Evolutionary conservation across 192 early-diverging fungal species (phyloP), one percentile per base, ranked within the genome.

Genomic region (Entophlyctis helioformis): DNA sequence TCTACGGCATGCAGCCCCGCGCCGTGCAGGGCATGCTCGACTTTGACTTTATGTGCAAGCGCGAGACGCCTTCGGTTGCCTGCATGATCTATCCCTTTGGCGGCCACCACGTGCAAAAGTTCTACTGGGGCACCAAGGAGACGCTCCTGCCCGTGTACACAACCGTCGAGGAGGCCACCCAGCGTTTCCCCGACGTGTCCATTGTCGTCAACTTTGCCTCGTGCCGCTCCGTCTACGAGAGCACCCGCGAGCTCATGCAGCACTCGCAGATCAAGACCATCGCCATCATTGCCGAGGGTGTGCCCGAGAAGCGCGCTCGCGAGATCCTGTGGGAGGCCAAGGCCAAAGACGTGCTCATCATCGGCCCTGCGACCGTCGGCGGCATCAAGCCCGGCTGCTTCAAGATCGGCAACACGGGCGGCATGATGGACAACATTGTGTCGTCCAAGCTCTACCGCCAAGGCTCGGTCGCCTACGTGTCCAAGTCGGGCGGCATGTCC

Each of bases 401-500:
- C 83, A 98, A 98, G 84, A 95, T 98, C 57, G 94, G 94, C 54
- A 95, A 95, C 82, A 98, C 94, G 38, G 94, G 94, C 62, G 94
- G 94, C 50, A 98, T 98, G 94, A 98, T 98, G 94, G 94, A 98
- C 69, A 98, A 98, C 75, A 95, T 98, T 69, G 90, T 91, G 5
- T 71, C 90, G 15, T 94, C 90, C 64, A 91, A 91, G 71, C 80
- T 98, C 48, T 98, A 98, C 71, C 84, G 94, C 35, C 66, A 90
- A 20, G 94, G 94, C 11, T 95, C 91, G 1, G 88, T 98, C 32
- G 91, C 85, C 21, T 98, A 98, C 58, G 94, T 98, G 36, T 94
- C 90, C 62, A 98, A 98, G 81, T 89, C 85, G 22, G 94, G 94
- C 62, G 94, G 94, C 59, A 98, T 98, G 94, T 95, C 91, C 43